A percentile compares a stretch with the other conserved stretches of the same genome.
Conservation (phyloP, 208 protist genomes). For the Trypanosoma mega region DNA sequence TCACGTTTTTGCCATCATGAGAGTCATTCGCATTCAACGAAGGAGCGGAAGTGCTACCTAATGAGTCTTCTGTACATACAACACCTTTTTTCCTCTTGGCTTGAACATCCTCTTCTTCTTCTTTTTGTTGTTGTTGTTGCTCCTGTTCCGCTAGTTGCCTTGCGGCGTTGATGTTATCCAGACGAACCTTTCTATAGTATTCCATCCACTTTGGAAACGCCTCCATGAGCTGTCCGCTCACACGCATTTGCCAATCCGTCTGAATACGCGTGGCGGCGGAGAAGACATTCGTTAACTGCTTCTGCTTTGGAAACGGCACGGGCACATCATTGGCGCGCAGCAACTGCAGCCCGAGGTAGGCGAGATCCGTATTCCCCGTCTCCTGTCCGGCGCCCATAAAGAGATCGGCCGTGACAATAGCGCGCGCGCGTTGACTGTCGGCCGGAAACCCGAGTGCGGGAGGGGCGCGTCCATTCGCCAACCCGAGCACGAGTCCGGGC, state of each 20-base stretch:
- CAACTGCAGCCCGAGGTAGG: constrained; percentile 81
- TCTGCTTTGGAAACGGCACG: constrained; percentile 73
- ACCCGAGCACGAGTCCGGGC: constrained; percentile 66
- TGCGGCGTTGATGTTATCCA: constrained; percentile 47
- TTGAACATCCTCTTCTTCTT: background rate
- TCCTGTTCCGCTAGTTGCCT: constrained; percentile 17
- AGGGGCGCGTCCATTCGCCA: constrained; percentile 78
- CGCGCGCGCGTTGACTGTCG: constrained; percentile 39
- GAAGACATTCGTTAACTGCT: constrained; percentile 86
- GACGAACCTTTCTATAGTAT: constrained; percentile 56
- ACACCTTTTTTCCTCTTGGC: background rate
- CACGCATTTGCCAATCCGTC: constrained; percentile 81
- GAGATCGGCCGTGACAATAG: constrained; percentile 49
- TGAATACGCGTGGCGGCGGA: constrained; percentile 64
- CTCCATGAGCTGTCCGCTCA: constrained; percentile 60
- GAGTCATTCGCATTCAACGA: no score
- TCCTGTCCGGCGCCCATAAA: constrained; percentile 75
- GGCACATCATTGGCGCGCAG: constrained; percentile 77
- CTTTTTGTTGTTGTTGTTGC: background rate
- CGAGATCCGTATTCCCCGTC: constrained; percentile 76
- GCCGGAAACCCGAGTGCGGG: constrained; percentile 48
- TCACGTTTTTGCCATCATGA: background rate
- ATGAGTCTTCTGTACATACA: background rate
- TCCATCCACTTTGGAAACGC: constrained; percentile 60
- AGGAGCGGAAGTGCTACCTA: background rate